Conservation (phyloP, 2,329 filamentous ascomycete genomes). For the Metarhizium rileyi region DNA sequence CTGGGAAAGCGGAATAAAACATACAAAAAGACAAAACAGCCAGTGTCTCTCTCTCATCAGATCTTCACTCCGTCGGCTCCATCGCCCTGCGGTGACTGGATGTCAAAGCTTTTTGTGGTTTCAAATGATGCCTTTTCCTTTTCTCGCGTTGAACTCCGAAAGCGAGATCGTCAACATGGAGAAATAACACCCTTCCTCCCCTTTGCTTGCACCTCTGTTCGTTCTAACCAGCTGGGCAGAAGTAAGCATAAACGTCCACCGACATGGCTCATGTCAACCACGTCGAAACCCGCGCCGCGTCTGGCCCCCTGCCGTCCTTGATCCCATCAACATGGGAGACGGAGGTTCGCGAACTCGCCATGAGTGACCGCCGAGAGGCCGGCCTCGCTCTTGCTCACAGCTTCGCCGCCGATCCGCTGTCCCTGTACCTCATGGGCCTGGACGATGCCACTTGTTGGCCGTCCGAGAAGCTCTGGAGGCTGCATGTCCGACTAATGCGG, state of each 20-base stretch:
- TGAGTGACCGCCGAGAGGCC: constrained; percentile 61
- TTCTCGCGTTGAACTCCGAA: constrained; percentile 3
- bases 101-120: constrained; percentile 5
- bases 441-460: constrained; percentile 55
- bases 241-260: constrained; percentile 8
- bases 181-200: background rate
- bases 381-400: constrained; percentile 65
- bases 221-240: constrained; percentile 6
- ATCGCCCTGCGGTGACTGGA: constrained; percentile 2
- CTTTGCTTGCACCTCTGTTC: background rate
- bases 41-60: background rate
- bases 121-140: constrained; percentile 1
- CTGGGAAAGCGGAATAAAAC: background rate
- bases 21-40: constrained; percentile 4
- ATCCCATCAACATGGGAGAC: constrained; percentile 43
- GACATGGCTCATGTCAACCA: constrained; percentile 7
- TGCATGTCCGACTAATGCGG: constrained; percentile 68
- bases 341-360: constrained; percentile 51
- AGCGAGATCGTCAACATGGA: background rate
- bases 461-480: constrained; percentile 60
- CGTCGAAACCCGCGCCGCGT: background rate
- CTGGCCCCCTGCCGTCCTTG: constrained; percentile 29
- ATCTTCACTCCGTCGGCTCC: background rate
- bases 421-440: constrained; percentile 64
- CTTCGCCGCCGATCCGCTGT: constrained; percentile 66